These are phyloP conservation scores for Macadamia integrifolia DNA, from an alignment of 164 flowering plant genomes.

Conservation along the genomic window DNA sequence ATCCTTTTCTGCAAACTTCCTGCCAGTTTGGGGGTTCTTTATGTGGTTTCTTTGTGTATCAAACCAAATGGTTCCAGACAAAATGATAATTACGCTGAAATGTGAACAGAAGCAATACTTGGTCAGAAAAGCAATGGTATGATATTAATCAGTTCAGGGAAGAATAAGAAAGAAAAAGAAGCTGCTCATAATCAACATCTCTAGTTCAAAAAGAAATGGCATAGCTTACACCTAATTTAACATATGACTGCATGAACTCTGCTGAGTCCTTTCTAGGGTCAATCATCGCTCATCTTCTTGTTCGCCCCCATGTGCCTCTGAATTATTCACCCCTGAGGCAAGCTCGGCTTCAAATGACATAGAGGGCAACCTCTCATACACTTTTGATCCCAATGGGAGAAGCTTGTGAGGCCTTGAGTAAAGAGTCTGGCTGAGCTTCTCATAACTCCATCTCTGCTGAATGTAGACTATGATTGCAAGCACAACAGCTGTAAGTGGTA, in stretches of 20 bases:
- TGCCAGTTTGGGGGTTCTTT: too few relatives aligned
- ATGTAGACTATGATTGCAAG: constrained; percentile 48
- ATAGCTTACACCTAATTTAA: neutral
- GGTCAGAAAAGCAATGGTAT: neutral
- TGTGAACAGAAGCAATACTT: too few relatives aligned
- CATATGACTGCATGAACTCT: neutral
- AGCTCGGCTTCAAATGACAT: constrained; percentile 68
- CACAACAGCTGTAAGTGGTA: constrained; percentile 44
- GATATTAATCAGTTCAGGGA: neutral
- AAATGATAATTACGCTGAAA: too few relatives aligned
- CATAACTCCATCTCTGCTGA: constrained; percentile 78
- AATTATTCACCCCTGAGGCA: constrained; percentile 36
- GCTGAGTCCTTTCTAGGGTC: neutral
- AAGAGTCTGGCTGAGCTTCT: constrained; percentile 40
- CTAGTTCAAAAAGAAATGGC: neutral
- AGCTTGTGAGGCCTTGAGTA: constrained; percentile 32
- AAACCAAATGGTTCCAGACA: too few relatives aligned
- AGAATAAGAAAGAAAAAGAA: neutral
- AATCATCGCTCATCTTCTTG: constrained; percentile 23
- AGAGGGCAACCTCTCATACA: constrained; percentile 65
- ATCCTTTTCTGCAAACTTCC: too few relatives aligned
- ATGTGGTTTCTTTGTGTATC: too few relatives aligned
- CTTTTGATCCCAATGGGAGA: constrained; percentile 50
- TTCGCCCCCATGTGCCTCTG: constrained; percentile 12
- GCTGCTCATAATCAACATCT: neutral